Evolutionary conservation across 2,329 filamentous ascomycete species (phyloP), one percentile per base, ranked within the genome.

Genomic region (Calonectria montana): DNA sequence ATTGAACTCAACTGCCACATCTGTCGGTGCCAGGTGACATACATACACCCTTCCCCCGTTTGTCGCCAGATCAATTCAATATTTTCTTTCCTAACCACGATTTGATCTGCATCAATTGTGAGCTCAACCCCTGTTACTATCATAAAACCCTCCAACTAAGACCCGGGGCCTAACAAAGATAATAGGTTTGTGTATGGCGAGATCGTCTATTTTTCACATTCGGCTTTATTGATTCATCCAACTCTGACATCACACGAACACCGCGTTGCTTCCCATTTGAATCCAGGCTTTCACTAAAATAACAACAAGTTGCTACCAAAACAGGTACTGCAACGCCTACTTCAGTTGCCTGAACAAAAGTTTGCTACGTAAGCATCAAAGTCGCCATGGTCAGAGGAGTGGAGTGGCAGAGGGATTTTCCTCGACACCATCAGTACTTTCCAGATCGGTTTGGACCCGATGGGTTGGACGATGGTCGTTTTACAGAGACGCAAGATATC

Each of bases 381-480:
- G 16, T 13, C 59, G 72, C 25, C 72, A 87, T 87, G 85, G 86
- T 86, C 62, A 84, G 82, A 74, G 64, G 64, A 45, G 23, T 53
- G 23, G 81, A 84, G 70, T 84, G 80, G 78, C 70, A 81, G 55
- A 82, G 85, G 81, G 84, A 85, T 25, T 83, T 83, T 76, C 80
- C 85, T 79, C 83, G 84, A 39, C 79, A 82, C 43, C 74, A 78
- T 13, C 71, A 79, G 12, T 82, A 82, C 55, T 71, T 77, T 5
- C 61, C 77, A 9, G 81, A 83, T 27, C 77, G 82, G 68, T 82
- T 80, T 73, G 69, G 74, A 18, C 65, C 73, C 4, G 81, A 81
- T 59, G 76, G 70, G 8, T 21, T 79, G 13, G 82, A 84, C n/a
- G 81, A 83, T 47, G 73, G 74, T 53, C 83, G 84, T 21, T 83